Evolutionary conservation across 1,284 basidiomycete genomes (phyloP).

Genomic region (Wallemia ichthyophaga): DNA sequence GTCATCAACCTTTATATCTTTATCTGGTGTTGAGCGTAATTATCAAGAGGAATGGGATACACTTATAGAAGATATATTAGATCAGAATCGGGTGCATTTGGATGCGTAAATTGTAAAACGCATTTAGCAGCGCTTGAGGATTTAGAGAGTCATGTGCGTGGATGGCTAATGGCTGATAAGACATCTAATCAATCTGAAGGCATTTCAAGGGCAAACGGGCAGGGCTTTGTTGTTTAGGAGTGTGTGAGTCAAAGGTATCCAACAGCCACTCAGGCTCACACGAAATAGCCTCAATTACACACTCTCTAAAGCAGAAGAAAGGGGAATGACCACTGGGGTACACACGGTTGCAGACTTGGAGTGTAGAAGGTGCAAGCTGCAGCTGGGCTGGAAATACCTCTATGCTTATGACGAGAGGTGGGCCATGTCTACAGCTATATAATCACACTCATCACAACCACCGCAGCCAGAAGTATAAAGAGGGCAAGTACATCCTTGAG

Average conservation of each 20-base stretch:
- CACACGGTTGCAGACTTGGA: conserved; percentile 86
- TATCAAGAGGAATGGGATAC: neutral
- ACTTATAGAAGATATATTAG: neutral
- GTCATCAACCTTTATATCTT: neutral
- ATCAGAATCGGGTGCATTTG: conserved; percentile 10
- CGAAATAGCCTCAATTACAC: conserved; percentile 47
- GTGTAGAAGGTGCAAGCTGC: conserved; percentile 58
- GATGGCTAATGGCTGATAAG: neutral
- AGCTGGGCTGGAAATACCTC: conserved; percentile 94
- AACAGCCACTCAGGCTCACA: neutral
- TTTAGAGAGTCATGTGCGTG: conserved; percentile 13
- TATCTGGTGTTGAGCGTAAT: neutral
- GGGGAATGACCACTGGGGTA: conserved; percentile 84
- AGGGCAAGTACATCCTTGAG: conserved; percentile 92
- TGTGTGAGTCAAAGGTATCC: conserved; percentile 8
- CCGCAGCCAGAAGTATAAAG: conserved; percentile 83
- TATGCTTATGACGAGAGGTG: conserved; percentile 13
- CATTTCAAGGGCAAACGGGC: conserved; percentile 15
- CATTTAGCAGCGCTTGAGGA: conserved; percentile 16
- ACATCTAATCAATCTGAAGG: neutral
- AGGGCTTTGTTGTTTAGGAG: conserved; percentile 16
- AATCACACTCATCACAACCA: neutral
- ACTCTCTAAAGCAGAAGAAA: conserved; percentile 59
- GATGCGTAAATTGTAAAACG: conserved; percentile 16
- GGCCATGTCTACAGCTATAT: conserved; percentile 1